These are phyloP conservation scores for Fraxinus americana DNA, from an alignment of 257 asterid genomes.

Conservation along the genomic window DNA sequence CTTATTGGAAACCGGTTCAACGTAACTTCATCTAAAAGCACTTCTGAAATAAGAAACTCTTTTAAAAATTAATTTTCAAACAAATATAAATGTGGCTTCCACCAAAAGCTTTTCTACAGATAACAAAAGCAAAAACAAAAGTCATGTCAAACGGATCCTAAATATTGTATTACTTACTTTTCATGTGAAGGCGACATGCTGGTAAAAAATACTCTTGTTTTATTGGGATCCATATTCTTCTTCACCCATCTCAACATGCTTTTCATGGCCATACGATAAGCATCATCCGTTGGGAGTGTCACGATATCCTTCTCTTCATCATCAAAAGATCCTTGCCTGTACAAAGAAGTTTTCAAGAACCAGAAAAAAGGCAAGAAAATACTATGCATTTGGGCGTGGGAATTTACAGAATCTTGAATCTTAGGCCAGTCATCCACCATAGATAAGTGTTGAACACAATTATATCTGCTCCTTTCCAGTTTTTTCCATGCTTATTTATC, in stretches of 20 bases:
- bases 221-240: conserved; percentile 52
- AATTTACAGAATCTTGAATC: conserved; percentile 30
- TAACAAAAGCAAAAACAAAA: no score
- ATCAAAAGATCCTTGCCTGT: conserved; percentile 49
- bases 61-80: no score
- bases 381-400: neutral
- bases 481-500: conserved; percentile 56
- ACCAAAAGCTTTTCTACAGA: no score
- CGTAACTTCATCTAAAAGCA: no score
- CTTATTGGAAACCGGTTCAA: no score
- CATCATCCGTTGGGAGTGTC: conserved; percentile 51
- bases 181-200: conserved; percentile 73
- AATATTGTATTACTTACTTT: conserved; percentile 39
- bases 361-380: neutral
- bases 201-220: conserved; percentile 62
- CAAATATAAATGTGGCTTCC: no score
- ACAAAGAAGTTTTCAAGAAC: neutral
- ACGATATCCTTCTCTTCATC: conserved; percentile 56
- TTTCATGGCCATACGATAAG: conserved; percentile 68
- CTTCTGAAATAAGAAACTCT: no score
- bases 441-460: conserved; percentile 62
- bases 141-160: no score
- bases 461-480: conserved; percentile 63
- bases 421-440: conserved; percentile 63
- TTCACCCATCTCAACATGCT: conserved; percentile 64